Base-by-base conservation (phyloP, 139 green algal species). In the Coelastrella sp. region DNA sequence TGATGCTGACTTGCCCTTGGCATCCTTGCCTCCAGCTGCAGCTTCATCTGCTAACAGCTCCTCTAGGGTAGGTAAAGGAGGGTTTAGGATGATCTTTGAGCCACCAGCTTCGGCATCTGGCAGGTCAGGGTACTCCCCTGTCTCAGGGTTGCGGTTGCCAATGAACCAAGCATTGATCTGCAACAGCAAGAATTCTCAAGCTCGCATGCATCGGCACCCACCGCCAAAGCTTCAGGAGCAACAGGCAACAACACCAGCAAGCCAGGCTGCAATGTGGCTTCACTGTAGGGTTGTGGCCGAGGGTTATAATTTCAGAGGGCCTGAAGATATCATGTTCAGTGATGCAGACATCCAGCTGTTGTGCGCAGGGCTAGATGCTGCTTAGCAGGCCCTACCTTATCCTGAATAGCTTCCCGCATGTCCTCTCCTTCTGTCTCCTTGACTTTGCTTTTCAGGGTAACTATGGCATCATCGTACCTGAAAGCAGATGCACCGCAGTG, bases 91-190 rank as follows among this genome's bases (percentile, higher is more conserved):
- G 79, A 86, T 37, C 48, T 92, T 93, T 57, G 87, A 94, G 84
- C 96, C 96, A 37, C 94, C 95, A n/a, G 94, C 92, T 6, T 92
- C 90, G 17, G 82, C 51, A 7, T 93, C 90, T 2, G 96, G 96
- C 66, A 98, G 95, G 85, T 96, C 90, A 5, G 94, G 92, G 85
- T 96, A 97, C 67, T 95, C 91, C 6, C 94, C 85, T 0, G 90
- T 96, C 88, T 94, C 85, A 0, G 91, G 88, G 72, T 97, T 88
- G 23, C 94, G 88, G 78, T 95, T 97, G 71, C 93, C 91, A 57
- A 98, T 88, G 83, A 97, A 98, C 96, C 96, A 98, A 23, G 87
- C 73, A 84, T 98, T 97, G 81, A 98, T 93, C 92, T 94, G 6
- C 53, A 64, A 32, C 48, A 57, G 48, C 48, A 57, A 57, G 13